Percentiles rank a stretch among this genome's conserved stretches.
Conservation (phyloP, 768 basidiomycete species). For the Hemileccinum rubropunctum region DNA sequence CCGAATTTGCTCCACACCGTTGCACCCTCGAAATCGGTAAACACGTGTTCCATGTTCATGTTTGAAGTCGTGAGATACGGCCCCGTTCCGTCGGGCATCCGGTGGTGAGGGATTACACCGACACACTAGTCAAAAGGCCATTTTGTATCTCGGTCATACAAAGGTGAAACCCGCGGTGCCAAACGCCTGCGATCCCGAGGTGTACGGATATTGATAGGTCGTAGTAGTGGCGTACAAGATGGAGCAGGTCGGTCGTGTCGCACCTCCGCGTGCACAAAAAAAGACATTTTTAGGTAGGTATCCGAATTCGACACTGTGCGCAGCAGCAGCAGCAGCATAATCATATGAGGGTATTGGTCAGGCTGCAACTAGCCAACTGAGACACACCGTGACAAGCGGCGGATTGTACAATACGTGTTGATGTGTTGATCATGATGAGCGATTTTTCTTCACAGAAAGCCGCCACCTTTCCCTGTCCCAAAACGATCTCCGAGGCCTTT, state of each 20-base stretch:
- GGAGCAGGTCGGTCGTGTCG: neutral
- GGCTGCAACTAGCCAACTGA: neutral
- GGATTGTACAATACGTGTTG: neutral
- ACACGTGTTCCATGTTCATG: slow-evolving; percentile 5
- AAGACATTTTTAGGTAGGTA: neutral
- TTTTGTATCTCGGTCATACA: slow-evolving; percentile 1
- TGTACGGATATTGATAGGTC: neutral
- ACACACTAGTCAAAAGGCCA: neutral
- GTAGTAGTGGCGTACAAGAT: neutral
- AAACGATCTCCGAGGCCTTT: slow-evolving; percentile 82
- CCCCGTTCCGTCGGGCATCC: neutral
- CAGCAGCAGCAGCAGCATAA: too few species aligned
- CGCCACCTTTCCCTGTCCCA: slow-evolving; percentile 66
- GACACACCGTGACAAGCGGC: slow-evolving; percentile 11
- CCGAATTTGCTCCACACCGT: neutral
- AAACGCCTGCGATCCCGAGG: slow-evolving; percentile 1
- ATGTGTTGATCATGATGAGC: slow-evolving; percentile 2
- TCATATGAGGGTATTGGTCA: neutral
- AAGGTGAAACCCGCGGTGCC: slow-evolving; percentile 16
- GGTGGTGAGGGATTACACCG: neutral
- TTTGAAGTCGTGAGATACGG: neutral
- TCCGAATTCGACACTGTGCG: neutral
- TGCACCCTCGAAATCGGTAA: neutral
- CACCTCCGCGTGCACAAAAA: neutral
- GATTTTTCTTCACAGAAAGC: slow-evolving; percentile 44